Percentiles rank a stretch among this genome's conserved stretches.
Evolutionary conservation across 257 asterid genomes (phyloP).

Genomic region (Nicotiana paniculata): DNA sequence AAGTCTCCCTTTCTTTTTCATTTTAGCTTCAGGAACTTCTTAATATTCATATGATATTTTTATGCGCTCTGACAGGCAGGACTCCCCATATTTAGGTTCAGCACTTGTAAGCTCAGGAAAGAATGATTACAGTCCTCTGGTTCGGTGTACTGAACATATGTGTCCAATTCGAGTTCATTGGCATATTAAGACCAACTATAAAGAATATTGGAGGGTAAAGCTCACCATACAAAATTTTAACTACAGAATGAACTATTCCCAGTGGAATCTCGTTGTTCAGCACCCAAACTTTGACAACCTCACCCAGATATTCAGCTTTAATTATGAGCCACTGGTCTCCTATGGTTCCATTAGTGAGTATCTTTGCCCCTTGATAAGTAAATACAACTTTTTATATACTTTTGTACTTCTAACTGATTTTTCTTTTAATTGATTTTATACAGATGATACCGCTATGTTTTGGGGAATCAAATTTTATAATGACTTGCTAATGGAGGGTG

Average conservation of each 20-base stretch:
- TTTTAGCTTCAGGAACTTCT: not conserved
- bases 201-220: conserved; percentile 45
- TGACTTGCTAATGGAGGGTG: conserved; percentile 34
- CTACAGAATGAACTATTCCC: conserved; percentile 37
- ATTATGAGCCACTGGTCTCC: conserved; percentile 27
- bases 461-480: conserved; percentile 42
- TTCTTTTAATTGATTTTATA: not conserved
- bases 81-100: conserved; percentile 26
- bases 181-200: conserved; percentile 44
- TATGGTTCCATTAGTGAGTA: conserved; percentile 36
- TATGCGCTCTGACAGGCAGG: conserved; percentile 21
- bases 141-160: conserved; percentile 41
- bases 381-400: not conserved
- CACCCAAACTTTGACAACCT: conserved; percentile 43
- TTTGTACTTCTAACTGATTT: not conserved
- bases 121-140: conserved; percentile 17
- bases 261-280: conserved; percentile 42
- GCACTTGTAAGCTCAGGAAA: conserved; percentile 15
- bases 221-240: conserved; percentile 36
- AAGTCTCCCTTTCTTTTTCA: not conserved
- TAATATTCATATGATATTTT: not conserved
- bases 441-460: conserved; percentile 49
- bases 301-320: conserved; percentile 40
- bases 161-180: conserved; percentile 52
- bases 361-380: not conserved